Evolutionary conservation across 2,329 filamentous ascomycete genomes (phyloP), one percentile per base, ranked within the genome.

Genomic region (Penicillium sumatraense): DNA sequence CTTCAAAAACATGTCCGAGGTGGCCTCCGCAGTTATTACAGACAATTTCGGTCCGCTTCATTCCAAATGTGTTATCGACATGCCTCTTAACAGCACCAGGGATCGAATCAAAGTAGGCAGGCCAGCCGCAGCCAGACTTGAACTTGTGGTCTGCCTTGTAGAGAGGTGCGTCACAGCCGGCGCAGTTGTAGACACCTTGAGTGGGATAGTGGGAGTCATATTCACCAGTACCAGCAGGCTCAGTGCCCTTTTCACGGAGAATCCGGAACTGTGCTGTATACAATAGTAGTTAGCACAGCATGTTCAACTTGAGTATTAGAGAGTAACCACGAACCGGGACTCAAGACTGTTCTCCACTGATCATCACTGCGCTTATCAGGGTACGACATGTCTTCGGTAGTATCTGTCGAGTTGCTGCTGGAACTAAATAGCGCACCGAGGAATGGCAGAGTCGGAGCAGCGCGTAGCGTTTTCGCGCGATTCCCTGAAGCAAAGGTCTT

Each of bases 81-180:
- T 93, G 89, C 59, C 93, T 83, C 31, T 86, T 90, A 11, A 99
- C 91, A 1, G 93, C 93, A 2, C 92, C 93, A 0, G 95, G 93
- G 49, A 99, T 86, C 62, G 89, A 93, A 76, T 99, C 95, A 72
- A 93, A 99, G 78, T 98, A 99, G 11, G 95, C 95, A 0, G 95
- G 95, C 95, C 95, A 99, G 58, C 95, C 95, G 76, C 95, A 99
- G 38, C 92, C 91, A 16, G 90, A 96, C 75, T 90, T 90, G 83
- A 99, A 99, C 76, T 99, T 99, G 78, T 96, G 93, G 60, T 83
- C 83, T 24, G 95, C 93, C 74, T 88, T 93, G 84, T 99, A 99
- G 16, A 99, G 86, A 5, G 95, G 93, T 7, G 92, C 84, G 24
- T 87, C 75, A 81, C 95, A 99, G 49, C 86, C 95, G 16, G 90